Base-by-base conservation (phyloP, 345 rosid genomes). In the Pelargonium nanum region DNA sequence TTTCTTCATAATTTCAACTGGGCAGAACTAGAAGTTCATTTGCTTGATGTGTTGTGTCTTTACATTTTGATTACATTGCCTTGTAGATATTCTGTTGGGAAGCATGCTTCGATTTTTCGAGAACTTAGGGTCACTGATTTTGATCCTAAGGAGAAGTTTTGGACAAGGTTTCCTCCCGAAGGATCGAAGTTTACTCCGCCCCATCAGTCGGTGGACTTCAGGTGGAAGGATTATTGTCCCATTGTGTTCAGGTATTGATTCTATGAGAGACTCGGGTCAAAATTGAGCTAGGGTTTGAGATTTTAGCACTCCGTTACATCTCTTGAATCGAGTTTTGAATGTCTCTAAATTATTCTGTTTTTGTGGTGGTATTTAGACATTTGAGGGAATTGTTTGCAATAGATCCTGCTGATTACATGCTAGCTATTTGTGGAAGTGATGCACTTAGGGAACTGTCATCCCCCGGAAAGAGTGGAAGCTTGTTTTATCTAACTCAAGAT, bases 151-250 rank as follows among this genome's bases (percentile, higher is more conserved):
- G 94, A 93, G 79, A 93, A 89, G 84, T 93, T 85, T 76, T 93
- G 99, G 99, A 93, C 94, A 0, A 83, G 92, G 79, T 93, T 93
- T 69, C 97, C 99, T 0, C 58, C 94, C 0, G 99, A 84, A 58
- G 99, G 99, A 56, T 89, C 99, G 6, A 93, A 89, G 78, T 76
- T 76, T 5, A 93, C 99, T 1, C 97, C 97, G 0, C 97, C 99
- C 2, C 99, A 93, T 75, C 96, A 77, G 26, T 87, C 97, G 0
- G 75, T 71, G 26, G 99, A 93, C 74, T 93, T 93, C 58, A 79
- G 96, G 22, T 93, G 99, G 99, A 93, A 93, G 78, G 99, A 93
- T 67, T 93, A 93, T 56, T 93, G 99, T 58, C 99, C 99, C 4
- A 56, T 83, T 79, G 99, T 89, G 60, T 93, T 93, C 56, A 85